Evolutionary conservation across 352 stramenopile species (phyloP).

Genomic region (Phytophthora ramorum): DNA sequence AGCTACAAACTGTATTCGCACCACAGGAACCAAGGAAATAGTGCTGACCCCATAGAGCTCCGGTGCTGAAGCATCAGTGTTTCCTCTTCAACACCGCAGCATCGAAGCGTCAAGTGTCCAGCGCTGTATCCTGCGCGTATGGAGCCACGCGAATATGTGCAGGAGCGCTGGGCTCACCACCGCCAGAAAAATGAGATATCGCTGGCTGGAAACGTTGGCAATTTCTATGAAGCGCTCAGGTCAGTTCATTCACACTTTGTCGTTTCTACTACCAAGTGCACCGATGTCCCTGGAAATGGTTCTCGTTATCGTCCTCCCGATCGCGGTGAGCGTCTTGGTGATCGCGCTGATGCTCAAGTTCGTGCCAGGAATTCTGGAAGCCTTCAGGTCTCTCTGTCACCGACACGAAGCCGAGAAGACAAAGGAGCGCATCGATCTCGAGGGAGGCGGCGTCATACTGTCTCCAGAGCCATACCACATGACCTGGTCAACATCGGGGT

Average conservation of each 20-base stretch:
- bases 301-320: conserved; percentile 23
- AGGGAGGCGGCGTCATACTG: conserved; percentile 19
- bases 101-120: conserved; percentile 20
- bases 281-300: conserved; percentile 13
- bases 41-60: not conserved
- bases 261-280: conserved; percentile 8
- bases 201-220: conserved; percentile 3
- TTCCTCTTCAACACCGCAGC: not conserved
- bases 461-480: conserved; percentile 38
- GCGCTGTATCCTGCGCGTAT: conserved; percentile 19
- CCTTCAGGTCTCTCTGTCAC: conserved; percentile 5
- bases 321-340: conserved; percentile 45
- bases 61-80: not conserved
- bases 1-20: no score
- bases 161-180: conserved; percentile 4
- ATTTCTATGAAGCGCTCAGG: conserved; percentile 16
- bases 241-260: conserved; percentile 29
- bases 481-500: conserved; percentile 29
- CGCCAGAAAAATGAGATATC: not conserved
- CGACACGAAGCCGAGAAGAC: conserved; percentile 20
- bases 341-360: conserved; percentile 50
- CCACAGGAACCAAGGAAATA: not conserved
- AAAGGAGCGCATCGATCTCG: conserved; percentile 27
- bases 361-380: conserved; percentile 16
- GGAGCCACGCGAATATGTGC: conserved; percentile 8